phyloP scores from a whole-genome alignment of 1,139 yeast species.

The Torulaspora globosa region DNA sequence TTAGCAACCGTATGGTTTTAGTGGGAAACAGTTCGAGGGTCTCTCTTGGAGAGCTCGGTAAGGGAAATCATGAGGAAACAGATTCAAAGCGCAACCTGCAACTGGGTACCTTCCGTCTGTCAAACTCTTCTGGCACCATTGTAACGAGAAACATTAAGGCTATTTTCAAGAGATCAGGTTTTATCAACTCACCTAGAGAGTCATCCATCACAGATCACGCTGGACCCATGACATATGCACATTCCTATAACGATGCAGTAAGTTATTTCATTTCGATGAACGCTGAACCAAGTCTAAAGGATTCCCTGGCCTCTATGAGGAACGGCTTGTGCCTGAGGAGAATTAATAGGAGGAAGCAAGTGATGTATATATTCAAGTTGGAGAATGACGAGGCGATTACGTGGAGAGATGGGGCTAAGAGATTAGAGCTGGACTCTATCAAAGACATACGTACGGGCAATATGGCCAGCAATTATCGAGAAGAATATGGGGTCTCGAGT shows the following conservation, averaged over 20 bases:
- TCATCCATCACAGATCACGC: slow-evolving; percentile 11
- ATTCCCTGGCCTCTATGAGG: slow-evolving; percentile 11
- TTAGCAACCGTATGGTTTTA: not conserved
- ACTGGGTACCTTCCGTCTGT: not conserved
- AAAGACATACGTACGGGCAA: slow-evolving; percentile 61
- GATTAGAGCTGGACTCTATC: slow-evolving; percentile 63
- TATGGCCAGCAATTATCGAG: slow-evolving; percentile 78
- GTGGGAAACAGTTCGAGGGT: not conserved
- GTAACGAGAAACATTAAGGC: slow-evolving; percentile 14
- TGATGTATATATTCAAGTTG: slow-evolving; percentile 25
- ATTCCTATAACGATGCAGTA: slow-evolving; percentile 19
- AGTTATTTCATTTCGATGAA: slow-evolving; percentile 11
- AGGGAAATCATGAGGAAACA: not conserved
- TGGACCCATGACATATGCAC: slow-evolving; percentile 29
- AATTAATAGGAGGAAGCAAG: slow-evolving; percentile 33
- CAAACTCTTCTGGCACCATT: slow-evolving; percentile 1
- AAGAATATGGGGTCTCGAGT: slow-evolving; percentile 69
- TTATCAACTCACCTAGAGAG: slow-evolving; percentile 13
- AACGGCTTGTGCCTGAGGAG: slow-evolving; percentile 28
- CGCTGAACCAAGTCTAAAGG: slow-evolving; percentile 6
- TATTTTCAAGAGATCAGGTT: slow-evolving; percentile 17
- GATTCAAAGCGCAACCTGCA: not conserved
- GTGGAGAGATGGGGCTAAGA: slow-evolving; percentile 33
- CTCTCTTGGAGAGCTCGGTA: not conserved
- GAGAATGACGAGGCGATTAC: slow-evolving; percentile 23